Evolutionary conservation across 495 filamentous ascomycete genomes (phyloP), one percentile per base, ranked within the genome.

Genomic region (Cairneyella variabilis): DNA sequence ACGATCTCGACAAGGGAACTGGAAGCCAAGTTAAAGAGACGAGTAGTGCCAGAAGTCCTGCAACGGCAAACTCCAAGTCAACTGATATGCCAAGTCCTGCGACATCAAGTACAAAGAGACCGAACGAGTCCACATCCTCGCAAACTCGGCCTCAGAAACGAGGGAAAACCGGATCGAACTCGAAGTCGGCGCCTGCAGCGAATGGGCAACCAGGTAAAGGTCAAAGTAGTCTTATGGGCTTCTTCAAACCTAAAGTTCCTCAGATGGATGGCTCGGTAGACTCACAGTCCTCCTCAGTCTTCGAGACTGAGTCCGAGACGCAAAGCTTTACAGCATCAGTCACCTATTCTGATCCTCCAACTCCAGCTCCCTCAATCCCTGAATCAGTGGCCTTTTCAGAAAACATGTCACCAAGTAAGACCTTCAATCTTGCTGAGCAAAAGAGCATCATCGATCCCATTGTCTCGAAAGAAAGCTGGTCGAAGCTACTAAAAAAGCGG

Each of bases 401-500:
- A 23, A 25, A 34, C n/a, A 26, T 26, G 7, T 51, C 57, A 14
- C 39, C 49, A 28, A 50, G 23, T 7, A 58, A 49, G 23, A 8
- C 34, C 8, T 58, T 64, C 37, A 30, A 61, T 38, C 34, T 32
- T 20, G 45, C 39, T 12, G 54, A 58, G 20, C 55, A 59, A 30
- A 69, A 73, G 8, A 62, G 46, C 17, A 63, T 88, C 11, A 74
- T 84, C 36, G 88, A 92, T 64, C 85, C 86, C 2, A 81, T 90
- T 34, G 76, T 76, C 44, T 77, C 80, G 48, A 95, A 91, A 63
- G 85, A 91, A 60, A 86, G 88, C 21, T 97, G 93, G 93, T 77
- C 78, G 1, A 90, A 86, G 64, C 74, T 98, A 1, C 86, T 98
- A 46, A 81, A 84, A 12, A 91, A 89, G 63, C 82, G 84, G 47